A percentile compares a stretch with the other conserved stretches of the same genome.
phyloP scores from a whole-genome alignment of 352 stramenopile genomes.

The Globisporangium middletonii region DNA sequence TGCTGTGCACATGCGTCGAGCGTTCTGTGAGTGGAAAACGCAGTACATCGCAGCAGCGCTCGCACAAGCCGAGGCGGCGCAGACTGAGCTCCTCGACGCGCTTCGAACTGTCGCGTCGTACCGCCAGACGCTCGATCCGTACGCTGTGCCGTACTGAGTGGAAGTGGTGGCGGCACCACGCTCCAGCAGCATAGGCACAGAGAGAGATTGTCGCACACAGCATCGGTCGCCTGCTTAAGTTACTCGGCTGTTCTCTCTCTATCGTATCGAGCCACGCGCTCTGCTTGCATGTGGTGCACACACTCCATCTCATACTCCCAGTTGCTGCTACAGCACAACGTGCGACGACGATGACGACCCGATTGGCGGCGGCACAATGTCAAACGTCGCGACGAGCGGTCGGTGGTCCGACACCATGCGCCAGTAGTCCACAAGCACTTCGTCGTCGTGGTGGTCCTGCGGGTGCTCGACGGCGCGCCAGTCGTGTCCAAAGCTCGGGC shows the following conservation, averaged over 20 bases:
- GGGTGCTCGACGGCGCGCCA: conserved; percentile 43
- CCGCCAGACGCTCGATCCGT: conserved; percentile 27
- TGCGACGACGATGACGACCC: not conserved
- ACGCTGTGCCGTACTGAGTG: conserved; percentile 11
- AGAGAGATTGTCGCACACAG: not conserved
- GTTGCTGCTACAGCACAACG: not conserved
- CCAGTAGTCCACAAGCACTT: conserved; percentile 79
- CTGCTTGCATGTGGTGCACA: too few relatives aligned
- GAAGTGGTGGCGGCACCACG: not conserved
- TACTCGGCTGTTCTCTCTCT: too few relatives aligned
- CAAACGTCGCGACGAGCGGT: conserved; percentile 58
- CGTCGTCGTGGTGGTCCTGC: conserved; percentile 37
- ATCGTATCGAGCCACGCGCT: too few relatives aligned
- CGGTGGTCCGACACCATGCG: conserved; percentile 76
- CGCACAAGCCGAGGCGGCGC: conserved; percentile 28
- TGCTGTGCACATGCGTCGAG: conserved; percentile 15
- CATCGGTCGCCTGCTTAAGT: too few relatives aligned
- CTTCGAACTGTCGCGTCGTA: conserved; percentile 35
- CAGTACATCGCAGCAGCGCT: conserved; percentile 42
- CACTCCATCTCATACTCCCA: too few relatives aligned
- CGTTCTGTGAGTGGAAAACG: conserved; percentile 44
- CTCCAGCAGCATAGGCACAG: not conserved
- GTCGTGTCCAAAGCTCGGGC: conserved; percentile 69
- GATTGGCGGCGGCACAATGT: conserved; percentile 18
- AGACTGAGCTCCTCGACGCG: conserved; percentile 36